Conservation (phyloP, 495 filamentous ascomycete species). For the Penicillium silybi region DNA sequence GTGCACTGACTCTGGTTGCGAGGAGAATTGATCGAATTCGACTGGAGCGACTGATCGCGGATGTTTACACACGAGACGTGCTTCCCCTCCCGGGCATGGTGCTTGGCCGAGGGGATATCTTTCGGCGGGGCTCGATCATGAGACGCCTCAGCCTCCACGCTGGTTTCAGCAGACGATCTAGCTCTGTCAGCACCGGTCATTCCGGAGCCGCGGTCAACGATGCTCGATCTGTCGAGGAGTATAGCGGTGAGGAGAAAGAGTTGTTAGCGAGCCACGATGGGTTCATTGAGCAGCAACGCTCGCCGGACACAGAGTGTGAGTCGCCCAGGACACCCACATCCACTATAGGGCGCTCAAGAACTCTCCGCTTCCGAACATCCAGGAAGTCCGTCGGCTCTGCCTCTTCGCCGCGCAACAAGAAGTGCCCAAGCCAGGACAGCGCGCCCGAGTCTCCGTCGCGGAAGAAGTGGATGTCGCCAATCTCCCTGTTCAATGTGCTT, state of each 20-base stretch:
- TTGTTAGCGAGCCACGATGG: slow-evolving; percentile 8
- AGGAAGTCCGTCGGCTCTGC: slow-evolving; percentile 5
- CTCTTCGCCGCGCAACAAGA: slow-evolving; percentile 20
- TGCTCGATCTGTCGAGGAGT: slow-evolving; percentile 6
- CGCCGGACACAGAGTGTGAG: slow-evolving; percentile 6
- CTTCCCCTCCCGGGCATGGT: slow-evolving; percentile 86
- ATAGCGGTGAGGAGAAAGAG: slow-evolving; percentile 15
- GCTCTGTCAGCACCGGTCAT: slow-evolving; percentile 22
- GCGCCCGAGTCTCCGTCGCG: slow-evolving; percentile 15
- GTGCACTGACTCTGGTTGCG: slow-evolving; percentile 46
- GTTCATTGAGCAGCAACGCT: slow-evolving; percentile 8
- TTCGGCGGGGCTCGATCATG: slow-evolving; percentile 74
- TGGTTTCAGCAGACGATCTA: slow-evolving; percentile 30
- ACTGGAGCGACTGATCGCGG: slow-evolving; percentile 67
- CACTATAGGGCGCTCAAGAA: slow-evolving; percentile 12
- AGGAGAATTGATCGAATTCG: slow-evolving; percentile 71
- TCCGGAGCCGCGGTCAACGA: slow-evolving; percentile 13
- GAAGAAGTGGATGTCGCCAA: slow-evolving; percentile 25
- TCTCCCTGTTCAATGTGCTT: slow-evolving; percentile 15
- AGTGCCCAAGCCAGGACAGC: slow-evolving; percentile 13
- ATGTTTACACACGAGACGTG: slow-evolving; percentile 81
- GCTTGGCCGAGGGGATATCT: slow-evolving; percentile 53
- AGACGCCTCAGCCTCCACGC: slow-evolving; percentile 63
- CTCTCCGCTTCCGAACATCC: slow-evolving; percentile 15
- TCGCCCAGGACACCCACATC: slow-evolving; percentile 16